Percentiles rank a stretch among this genome's conserved stretches.
Evolutionary conservation across 2,329 filamentous ascomycete species (phyloP).

Genomic region (Trichoderma endophyticum): DNA sequence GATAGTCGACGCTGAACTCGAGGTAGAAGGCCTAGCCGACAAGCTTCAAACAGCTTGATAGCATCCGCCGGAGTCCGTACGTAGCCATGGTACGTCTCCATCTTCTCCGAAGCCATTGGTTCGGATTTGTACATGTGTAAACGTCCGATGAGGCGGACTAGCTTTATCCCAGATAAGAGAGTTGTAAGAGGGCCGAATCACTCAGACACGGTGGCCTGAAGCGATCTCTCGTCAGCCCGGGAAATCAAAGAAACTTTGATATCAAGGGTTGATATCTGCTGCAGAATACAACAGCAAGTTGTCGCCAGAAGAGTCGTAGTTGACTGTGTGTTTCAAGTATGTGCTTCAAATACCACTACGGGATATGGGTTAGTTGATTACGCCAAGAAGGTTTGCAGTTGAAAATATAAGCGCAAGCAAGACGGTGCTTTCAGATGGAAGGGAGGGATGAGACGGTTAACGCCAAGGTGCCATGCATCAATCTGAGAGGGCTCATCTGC

Average conservation of each 20-base stretch:
- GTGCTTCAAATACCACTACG: neutral
- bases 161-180: neutral
- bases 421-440: neutral
- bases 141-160: neutral
- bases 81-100: conserved; percentile 96
- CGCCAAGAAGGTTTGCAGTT: neutral
- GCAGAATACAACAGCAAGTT: neutral
- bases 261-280: neutral
- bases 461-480: conserved; percentile 22
- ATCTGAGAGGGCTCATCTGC: conserved; percentile 21
- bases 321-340: neutral
- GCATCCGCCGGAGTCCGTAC: conserved; percentile 95
- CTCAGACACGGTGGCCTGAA: conserved; percentile 11
- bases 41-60: conserved; percentile 98
- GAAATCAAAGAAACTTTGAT: neutral
- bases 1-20: conserved; percentile 90
- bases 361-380: neutral
- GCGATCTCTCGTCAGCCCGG: conserved; percentile 6
- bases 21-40: conserved; percentile 81
- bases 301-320: neutral
- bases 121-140: conserved; percentile 19
- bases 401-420: neutral
- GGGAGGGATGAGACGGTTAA: neutral
- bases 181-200: conserved; percentile 1
- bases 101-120: conserved; percentile 41